A percentile compares a stretch with the other conserved stretches of the same genome.
phyloP scores from a whole-genome alignment of 805 yeast species.

The Metschnikowia gelsemii region DNA sequence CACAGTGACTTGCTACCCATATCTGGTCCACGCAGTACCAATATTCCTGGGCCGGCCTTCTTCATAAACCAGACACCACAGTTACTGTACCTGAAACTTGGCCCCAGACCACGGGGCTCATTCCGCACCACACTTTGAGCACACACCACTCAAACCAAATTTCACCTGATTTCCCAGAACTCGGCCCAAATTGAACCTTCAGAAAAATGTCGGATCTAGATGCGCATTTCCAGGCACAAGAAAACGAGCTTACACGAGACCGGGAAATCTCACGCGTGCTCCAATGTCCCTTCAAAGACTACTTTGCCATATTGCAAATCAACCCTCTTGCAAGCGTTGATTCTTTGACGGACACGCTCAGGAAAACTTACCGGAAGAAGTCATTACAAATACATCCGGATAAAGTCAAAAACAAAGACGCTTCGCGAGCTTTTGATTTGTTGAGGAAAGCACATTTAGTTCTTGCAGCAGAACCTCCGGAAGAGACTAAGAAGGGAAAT shows the following conservation, averaged over 20 bases:
- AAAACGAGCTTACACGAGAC: conserved; percentile 39
- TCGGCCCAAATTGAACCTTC: too few relatives aligned
- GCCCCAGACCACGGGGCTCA: too few relatives aligned
- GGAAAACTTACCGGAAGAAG: conserved; percentile 52
- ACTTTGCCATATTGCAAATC: conserved; percentile 52
- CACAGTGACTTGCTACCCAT: too few relatives aligned
- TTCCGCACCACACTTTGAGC: background rate
- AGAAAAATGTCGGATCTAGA: conserved; percentile 19
- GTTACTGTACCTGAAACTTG: too few relatives aligned
- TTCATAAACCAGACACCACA: too few relatives aligned
- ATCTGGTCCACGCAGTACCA: too few relatives aligned
- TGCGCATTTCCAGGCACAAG: conserved; percentile 22
- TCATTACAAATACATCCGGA: conserved; percentile 72
- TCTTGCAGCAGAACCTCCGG: conserved; percentile 24
- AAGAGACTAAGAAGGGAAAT: background rate
- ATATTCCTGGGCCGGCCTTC: too few relatives aligned
- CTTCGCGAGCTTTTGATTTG: conserved; percentile 62
- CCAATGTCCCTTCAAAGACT: conserved; percentile 47
- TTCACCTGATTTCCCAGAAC: background rate
- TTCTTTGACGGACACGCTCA: conserved; percentile 41
- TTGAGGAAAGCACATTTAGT: conserved; percentile 53
- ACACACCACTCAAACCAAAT: background rate
- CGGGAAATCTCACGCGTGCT: conserved; percentile 57
- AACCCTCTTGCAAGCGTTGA: conserved; percentile 36
- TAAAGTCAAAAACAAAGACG: conserved; percentile 52